Evolutionary conservation across 805 yeast species (phyloP).

Genomic region (Lipomyces sp.): DNA sequence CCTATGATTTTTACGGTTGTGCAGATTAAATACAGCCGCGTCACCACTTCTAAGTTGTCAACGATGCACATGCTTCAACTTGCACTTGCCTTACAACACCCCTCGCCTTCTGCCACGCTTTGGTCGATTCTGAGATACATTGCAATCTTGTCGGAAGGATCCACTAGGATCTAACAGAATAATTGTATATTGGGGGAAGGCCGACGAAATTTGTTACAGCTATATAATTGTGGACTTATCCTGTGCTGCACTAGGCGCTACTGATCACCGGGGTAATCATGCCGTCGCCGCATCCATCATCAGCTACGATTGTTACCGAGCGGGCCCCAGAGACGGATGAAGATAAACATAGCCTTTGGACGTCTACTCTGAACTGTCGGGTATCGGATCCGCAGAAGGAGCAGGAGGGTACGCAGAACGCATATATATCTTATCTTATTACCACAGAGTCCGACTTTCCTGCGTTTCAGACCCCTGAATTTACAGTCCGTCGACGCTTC

Average conservation of each 20-base stretch:
- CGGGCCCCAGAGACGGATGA: slow-evolving; percentile 38
- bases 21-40: background rate
- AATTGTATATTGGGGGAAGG: background rate
- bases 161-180: background rate
- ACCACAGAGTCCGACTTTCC: slow-evolving; percentile 69
- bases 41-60: background rate
- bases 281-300: slow-evolving; percentile 25
- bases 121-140: background rate
- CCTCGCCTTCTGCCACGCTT: background rate
- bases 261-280: background rate
- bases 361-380: slow-evolving; percentile 30
- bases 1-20: background rate
- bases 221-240: background rate
- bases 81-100: background rate
- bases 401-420: slow-evolving; percentile 68
- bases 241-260: background rate
- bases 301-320: slow-evolving; percentile 33
- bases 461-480: slow-evolving; percentile 52
- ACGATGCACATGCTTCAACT: background rate
- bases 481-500: slow-evolving; percentile 74
- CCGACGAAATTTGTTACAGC: background rate
- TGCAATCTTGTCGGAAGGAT: background rate
- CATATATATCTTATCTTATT: slow-evolving; percentile 74
- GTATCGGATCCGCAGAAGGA: slow-evolving; percentile 65
- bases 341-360: slow-evolving; percentile 32